Percentiles rank a stretch among this genome's conserved stretches.
These are phyloP conservation scores for Mycosphaerella sp. DNA, from an alignment of 2,329 filamentous ascomycete genomes.

Conservation along the genomic window DNA sequence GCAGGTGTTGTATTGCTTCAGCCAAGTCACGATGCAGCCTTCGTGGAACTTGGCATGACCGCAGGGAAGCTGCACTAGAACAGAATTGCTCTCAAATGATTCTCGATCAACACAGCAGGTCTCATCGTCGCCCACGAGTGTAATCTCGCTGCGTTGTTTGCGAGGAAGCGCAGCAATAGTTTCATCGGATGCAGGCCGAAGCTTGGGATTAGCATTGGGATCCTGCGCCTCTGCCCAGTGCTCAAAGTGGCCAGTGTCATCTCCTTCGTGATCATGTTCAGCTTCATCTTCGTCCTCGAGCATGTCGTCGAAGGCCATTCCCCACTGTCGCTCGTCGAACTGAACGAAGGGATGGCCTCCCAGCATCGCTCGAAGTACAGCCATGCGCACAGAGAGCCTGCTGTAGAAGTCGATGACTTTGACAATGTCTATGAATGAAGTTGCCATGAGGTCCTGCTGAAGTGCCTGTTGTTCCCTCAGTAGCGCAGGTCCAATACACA, in stretches of 20 bases:
- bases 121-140: conserved; percentile 9
- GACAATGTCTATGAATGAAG: conserved; percentile 4
- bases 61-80: conserved; percentile 22
- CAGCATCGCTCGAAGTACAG: neutral
- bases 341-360: conserved; percentile 22
- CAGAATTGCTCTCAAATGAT: conserved; percentile 14
- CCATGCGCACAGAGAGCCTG: neutral
- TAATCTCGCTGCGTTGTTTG: conserved; percentile 12
- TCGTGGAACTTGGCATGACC: conserved; percentile 20
- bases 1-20: conserved; percentile 22
- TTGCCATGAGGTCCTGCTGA: conserved; percentile 15
- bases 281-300: conserved; percentile 8
- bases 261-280: neutral
- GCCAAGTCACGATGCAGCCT: conserved; percentile 24
- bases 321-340: conserved; percentile 30
- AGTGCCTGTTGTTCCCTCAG: conserved; percentile 24
- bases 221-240: conserved; percentile 25
- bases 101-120: conserved; percentile 20
- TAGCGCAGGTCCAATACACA: conserved; percentile 25
- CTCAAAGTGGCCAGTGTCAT: conserved; percentile 19
- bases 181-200: conserved; percentile 17
- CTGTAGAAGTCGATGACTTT: conserved; percentile 16
- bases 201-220: conserved; percentile 15
- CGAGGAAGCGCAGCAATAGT: conserved; percentile 21
- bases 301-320: conserved; percentile 26